phyloP scores from a whole-genome alignment of 2,329 filamentous ascomycete genomes.

The Sclerotinia borealis region DNA sequence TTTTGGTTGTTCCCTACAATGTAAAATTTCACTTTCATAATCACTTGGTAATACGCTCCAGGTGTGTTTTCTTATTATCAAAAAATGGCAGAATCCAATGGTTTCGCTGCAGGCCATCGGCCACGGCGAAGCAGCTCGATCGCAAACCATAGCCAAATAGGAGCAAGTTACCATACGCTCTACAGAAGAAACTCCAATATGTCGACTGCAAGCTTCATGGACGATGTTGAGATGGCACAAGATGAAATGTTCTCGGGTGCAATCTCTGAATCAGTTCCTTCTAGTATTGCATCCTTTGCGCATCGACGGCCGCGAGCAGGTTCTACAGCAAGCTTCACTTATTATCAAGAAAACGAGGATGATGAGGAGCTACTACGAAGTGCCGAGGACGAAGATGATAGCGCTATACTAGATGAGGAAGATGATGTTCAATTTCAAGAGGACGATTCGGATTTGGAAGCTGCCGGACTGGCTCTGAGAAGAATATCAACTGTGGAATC shows the following conservation, averaged over 20 bases:
- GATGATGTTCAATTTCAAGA: slow-evolving; percentile 30
- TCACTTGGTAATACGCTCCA: slow-evolving; percentile 1
- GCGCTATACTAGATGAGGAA: slow-evolving; percentile 37
- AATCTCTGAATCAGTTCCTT: slow-evolving; percentile 91
- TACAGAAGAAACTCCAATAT: slow-evolving; percentile 65
- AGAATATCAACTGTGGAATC: slow-evolving; percentile 59
- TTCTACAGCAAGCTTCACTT: slow-evolving; percentile 84
- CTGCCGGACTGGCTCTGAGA: slow-evolving; percentile 37
- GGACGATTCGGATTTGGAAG: slow-evolving; percentile 32
- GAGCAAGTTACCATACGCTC: slow-evolving; percentile 33
- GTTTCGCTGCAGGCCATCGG: slow-evolving; percentile 19
- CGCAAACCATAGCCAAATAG: slow-evolving; percentile 25
- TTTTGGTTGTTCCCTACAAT: background rate
- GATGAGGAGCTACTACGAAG: slow-evolving; percentile 40
- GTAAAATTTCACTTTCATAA: slow-evolving; percentile 1
- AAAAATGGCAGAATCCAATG: slow-evolving; percentile 27
- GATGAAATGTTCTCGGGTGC: slow-evolving; percentile 94
- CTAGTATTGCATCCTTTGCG: slow-evolving; percentile 84
- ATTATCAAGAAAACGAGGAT: slow-evolving; percentile 67
- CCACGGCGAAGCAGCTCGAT: slow-evolving; percentile 31
- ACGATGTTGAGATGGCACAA: slow-evolving; percentile 97
- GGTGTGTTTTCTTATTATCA: slow-evolving; percentile 3
- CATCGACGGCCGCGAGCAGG: slow-evolving; percentile 76
- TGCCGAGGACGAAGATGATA: slow-evolving; percentile 35
- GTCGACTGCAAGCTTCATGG: slow-evolving; percentile 75